Evolutionary conservation across 1,284 basidiomycete species (phyloP).

Genomic region (Ganoderma boninense): DNA sequence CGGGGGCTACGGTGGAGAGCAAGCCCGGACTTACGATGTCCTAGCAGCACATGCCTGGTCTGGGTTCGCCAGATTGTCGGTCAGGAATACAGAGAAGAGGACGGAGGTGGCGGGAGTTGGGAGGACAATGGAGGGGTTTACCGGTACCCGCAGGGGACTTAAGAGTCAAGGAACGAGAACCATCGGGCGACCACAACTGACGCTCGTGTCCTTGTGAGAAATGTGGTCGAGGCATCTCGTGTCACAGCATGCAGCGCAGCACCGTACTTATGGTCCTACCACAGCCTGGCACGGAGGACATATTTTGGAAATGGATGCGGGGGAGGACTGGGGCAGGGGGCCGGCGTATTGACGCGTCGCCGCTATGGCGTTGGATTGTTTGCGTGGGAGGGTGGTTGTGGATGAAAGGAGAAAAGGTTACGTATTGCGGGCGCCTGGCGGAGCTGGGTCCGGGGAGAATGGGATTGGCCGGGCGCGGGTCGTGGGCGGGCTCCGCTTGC

Average conservation of each 20-base stretch:
- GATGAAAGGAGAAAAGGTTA: background rate
- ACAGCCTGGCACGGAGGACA: no score
- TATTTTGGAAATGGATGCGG: slow-evolving; percentile 1
- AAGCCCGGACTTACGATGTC: background rate
- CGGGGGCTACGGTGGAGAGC: background rate
- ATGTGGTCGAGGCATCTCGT: background rate
- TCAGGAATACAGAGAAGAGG: background rate
- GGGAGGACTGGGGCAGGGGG: background rate
- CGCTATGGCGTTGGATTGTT: background rate
- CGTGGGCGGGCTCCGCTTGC: background rate
- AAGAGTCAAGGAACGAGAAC: background rate
- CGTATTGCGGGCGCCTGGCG: background rate
- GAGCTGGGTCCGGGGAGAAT: background rate
- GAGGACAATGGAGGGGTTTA: background rate
- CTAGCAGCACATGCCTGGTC: background rate
- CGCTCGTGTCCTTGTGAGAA: background rate
- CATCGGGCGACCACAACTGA: slow-evolving; percentile 2
- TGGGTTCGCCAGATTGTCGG: background rate
- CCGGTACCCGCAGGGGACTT: background rate
- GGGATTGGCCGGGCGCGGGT: slow-evolving; percentile 1
- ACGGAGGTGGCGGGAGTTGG: background rate
- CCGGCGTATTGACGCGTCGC: slow-evolving; percentile 5
- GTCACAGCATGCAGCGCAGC: background rate
- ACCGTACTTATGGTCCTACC: background rate
- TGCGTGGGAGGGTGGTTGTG: slow-evolving; percentile 8